Evolutionary conservation across 345 rosid genomes (phyloP).

Genomic region (rapeseed (Brassica napus)): DNA sequence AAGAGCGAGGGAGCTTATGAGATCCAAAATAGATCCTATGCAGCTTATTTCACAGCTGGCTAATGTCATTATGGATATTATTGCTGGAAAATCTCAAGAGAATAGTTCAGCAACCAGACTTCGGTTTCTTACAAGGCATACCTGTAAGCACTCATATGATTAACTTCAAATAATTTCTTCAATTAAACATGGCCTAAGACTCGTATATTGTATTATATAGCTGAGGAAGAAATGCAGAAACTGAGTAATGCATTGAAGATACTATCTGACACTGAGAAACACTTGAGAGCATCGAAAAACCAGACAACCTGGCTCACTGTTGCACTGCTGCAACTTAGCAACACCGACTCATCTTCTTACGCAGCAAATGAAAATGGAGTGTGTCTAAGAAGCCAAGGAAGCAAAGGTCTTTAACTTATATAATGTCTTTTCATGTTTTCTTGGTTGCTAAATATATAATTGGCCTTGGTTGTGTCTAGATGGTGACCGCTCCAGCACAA

Average conservation of each 20-base stretch:
- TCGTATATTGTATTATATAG: conserved; percentile 35
- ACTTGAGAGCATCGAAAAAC: conserved; percentile 78
- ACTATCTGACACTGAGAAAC: conserved; percentile 93
- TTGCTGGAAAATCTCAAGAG: conserved; percentile 69
- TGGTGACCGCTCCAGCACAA: conserved; percentile 44
- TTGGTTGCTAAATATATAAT: not conserved
- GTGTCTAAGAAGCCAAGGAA: conserved; percentile 47
- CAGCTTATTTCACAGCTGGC: conserved; percentile 91
- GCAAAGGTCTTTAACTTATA: conserved; percentile 44
- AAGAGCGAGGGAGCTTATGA: conserved; percentile 91
- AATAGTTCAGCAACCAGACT: conserved; percentile 60
- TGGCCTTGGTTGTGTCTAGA: not conserved
- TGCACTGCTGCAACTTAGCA: conserved; percentile 84
- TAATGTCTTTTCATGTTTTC: not conserved
- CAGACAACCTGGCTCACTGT: conserved; percentile 98
- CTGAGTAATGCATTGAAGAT: conserved; percentile 76
- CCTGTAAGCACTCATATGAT: conserved; percentile 49
- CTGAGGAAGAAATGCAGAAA: conserved; percentile 76
- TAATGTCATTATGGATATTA: conserved; percentile 87
- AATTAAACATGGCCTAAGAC: no score
- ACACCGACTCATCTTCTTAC: conserved; percentile 53
- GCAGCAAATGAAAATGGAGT: conserved; percentile 50
- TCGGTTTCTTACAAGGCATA: conserved; percentile 60
- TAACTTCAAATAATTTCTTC: not conserved
- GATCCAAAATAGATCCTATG: conserved; percentile 92